These are phyloP conservation scores for Magnusiomyces tetraspermus DNA, from an alignment of 1,139 yeast genomes.

Conservation along the genomic window DNA sequence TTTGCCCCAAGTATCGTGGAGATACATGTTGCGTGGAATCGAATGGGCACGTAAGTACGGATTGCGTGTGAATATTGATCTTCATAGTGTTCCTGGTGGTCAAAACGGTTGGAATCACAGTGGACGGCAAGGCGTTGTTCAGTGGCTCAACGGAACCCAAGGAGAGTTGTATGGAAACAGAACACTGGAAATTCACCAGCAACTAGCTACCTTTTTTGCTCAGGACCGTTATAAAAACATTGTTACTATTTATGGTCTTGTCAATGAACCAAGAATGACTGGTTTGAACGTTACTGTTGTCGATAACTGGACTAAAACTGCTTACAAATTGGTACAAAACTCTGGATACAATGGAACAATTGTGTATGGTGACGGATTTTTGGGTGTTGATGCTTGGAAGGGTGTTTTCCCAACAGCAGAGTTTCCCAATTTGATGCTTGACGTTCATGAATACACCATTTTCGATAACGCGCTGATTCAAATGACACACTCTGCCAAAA, in stretches of 20 bases:
- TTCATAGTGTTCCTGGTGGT: constrained; percentile 89
- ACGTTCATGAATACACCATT: constrained; percentile 53
- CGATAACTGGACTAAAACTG: constrained; percentile 28
- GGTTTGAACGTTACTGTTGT: constrained; percentile 23
- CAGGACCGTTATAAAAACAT: constrained; percentile 53
- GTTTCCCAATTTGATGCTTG: constrained; percentile 60
- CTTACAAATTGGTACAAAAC: constrained; percentile 27
- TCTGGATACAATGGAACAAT: constrained; percentile 25
- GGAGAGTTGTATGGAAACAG: constrained; percentile 27
- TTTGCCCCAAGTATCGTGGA: constrained; percentile 60
- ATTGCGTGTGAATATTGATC: constrained; percentile 71
- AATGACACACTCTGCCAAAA: constrained; percentile 45
- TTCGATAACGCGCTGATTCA: constrained; percentile 47
- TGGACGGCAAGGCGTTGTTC: constrained; percentile 57
- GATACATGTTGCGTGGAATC: constrained; percentile 62
- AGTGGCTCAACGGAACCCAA: constrained; percentile 45
- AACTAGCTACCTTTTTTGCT: constrained; percentile 54
- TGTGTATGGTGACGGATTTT: constrained; percentile 32
- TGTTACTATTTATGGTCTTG: constrained; percentile 67
- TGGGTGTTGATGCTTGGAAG: constrained; percentile 29
- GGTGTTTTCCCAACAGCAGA: constrained; percentile 35
- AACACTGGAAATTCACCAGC: constrained; percentile 35
- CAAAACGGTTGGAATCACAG: constrained; percentile 92
- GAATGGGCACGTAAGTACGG: constrained; percentile 60
- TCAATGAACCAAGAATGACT: constrained; percentile 41